phyloP scores from a whole-genome alignment of 2,329 filamentous ascomycete species.

The Chalaropsis thielavioides region DNA sequence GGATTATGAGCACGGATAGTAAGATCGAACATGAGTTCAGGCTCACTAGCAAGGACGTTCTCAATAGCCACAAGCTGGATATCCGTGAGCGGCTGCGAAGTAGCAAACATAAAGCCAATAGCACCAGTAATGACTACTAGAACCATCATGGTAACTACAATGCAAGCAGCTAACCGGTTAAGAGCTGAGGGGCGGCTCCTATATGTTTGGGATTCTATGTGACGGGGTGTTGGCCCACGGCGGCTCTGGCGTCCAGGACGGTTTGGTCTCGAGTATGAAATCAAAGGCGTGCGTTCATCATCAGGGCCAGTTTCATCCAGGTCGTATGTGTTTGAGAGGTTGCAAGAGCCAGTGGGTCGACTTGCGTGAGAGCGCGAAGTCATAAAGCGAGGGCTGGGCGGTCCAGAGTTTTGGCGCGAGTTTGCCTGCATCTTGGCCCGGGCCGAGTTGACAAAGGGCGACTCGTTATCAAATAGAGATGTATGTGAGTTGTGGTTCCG shows the following conservation, averaged over 20 bases:
- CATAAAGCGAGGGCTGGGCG: conserved; percentile 51
- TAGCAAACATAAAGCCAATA: conserved; percentile 78
- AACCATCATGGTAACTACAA: conserved; percentile 70
- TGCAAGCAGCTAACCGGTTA: conserved; percentile 68
- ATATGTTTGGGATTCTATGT: conserved; percentile 60
- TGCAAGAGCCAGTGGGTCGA: conserved; percentile 39
- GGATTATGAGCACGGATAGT: conserved; percentile 81
- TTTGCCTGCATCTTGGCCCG: conserved; percentile 46
- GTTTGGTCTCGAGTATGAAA: conserved; percentile 34
- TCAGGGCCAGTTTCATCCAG: conserved; percentile 70
- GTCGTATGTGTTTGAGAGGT: conserved; percentile 55
- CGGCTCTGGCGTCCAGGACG: conserved; percentile 40
- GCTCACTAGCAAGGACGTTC: conserved; percentile 83
- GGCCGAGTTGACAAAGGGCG: conserved; percentile 57
- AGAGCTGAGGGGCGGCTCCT: conserved; percentile 48
- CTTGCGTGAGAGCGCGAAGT: conserved; percentile 24
- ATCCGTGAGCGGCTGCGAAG: conserved; percentile 70
- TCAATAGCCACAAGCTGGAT: conserved; percentile 68
- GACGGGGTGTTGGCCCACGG: conserved; percentile 40
- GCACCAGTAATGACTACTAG: conserved; percentile 71
- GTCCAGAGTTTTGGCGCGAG: conserved; percentile 49
- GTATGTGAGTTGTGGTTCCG: conserved; percentile 50
- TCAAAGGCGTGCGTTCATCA: conserved; percentile 75
- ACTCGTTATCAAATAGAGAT: conserved; percentile 63
- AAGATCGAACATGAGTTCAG: conserved; percentile 89